Evolutionary conservation across 192 early-diverging fungal species (phyloP), one percentile per base, ranked within the genome.

Genomic region (Rhizophlyctis rosea): DNA sequence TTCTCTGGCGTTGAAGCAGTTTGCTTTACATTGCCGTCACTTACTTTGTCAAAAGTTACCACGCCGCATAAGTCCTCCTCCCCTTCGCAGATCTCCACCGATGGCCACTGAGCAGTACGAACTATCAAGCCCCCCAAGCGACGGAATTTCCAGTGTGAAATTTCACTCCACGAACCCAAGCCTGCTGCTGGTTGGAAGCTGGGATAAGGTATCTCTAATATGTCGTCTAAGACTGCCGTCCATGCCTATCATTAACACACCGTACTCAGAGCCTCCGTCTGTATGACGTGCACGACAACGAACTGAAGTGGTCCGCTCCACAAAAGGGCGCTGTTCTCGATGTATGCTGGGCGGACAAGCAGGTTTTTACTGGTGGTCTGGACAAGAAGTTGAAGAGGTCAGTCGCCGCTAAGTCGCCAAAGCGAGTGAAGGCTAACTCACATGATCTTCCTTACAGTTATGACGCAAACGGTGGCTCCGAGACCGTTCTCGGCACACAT

Each of bases 141-240:
- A 96, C 74, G 93, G 88, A 14, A 92, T 98, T 61, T 89, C 91
- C 3, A 65, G 73, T 9, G 64, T 98, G 1, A 70, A 60, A 1
- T 98, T 96, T 66, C 75, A 81, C 61, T 84, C 86, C n/a, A 71
- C 72, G 7, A 82, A 88, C 34, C 77, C 84, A 23, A 68, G 68
- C 23, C 69, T 85, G 14, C 78, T 99, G 23, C 79, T 93, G 32
- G 90, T 84, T 18, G 85, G 89, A 18, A 92, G 90, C 36, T 99
- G 96, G 96, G 95, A 99, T 69, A 86, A 86, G 74, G 90, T 92
- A 76, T n/a, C n/a, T n/a, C n/a, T n/a, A n/a, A n/a, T n/a, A n/a
- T n/a, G n/a, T n/a, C n/a, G n/a, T n/a, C n/a, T n/a, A 59, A 48
- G 25, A 48, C 13, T 16, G 33, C 44, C 48, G 50, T 5, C 14